These are phyloP conservation scores for Saccharomycopsis microspora DNA, from an alignment of 805 yeast species.

Conservation along the genomic window DNA sequence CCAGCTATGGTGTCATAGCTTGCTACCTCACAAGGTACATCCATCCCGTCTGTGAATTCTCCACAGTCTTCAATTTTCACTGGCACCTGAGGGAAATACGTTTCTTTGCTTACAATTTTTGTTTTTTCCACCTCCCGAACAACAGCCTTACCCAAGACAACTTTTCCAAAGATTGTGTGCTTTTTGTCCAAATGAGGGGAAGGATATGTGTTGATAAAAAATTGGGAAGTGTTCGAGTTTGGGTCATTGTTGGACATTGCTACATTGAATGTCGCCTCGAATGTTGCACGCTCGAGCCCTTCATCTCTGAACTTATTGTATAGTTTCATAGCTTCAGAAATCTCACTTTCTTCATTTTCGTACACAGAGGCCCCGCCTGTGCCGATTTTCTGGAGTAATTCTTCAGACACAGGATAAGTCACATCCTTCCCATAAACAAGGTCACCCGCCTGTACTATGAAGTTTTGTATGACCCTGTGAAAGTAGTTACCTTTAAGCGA, in stretches of 20 bases:
- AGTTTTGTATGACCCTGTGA: constrained; percentile 56
- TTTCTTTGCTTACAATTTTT: constrained; percentile 26
- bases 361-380: constrained; percentile 37
- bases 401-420: constrained; percentile 15
- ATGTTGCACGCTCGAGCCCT: constrained; percentile 29
- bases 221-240: constrained; percentile 50
- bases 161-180: constrained; percentile 70
- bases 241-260: constrained; percentile 57
- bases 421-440: constrained; percentile 28
- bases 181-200: constrained; percentile 67
- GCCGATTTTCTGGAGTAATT: constrained; percentile 23
- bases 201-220: constrained; percentile 59
- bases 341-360: constrained; percentile 19
- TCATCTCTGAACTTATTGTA: constrained; percentile 44
- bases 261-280: constrained; percentile 35
- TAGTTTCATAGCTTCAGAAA: constrained; percentile 20
- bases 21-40: constrained; percentile 51
- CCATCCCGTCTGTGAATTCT: constrained; percentile 41
- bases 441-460: constrained; percentile 65
- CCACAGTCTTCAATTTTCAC: constrained; percentile 52
- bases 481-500: constrained; percentile 36
- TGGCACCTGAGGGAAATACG: constrained; percentile 29
- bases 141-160: constrained; percentile 56
- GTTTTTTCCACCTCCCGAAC: constrained; percentile 53
- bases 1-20: constrained; percentile 51